Evolutionary conservation across 257 asterid genomes (phyloP).

Genomic region (Solanum corneliomulleri): DNA sequence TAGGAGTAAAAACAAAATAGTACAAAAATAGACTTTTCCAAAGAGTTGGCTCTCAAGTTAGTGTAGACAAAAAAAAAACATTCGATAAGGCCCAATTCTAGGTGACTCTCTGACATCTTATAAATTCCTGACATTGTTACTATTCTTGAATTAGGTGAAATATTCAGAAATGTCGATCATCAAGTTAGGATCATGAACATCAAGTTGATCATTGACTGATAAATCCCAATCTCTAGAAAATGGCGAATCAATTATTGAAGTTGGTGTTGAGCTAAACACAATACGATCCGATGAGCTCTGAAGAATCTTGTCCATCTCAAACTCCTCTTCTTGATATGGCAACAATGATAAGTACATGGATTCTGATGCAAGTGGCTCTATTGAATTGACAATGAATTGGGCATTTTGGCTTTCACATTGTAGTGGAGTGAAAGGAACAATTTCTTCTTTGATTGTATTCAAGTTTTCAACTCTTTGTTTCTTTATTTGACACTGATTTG

Average conservation of each 20-base stretch:
- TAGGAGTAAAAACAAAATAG: neutral
- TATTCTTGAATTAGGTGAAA: neutral
- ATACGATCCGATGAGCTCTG: constrained; percentile 17
- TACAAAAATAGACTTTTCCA: neutral
- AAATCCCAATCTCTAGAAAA: neutral
- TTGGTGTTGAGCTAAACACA: constrained; percentile 12
- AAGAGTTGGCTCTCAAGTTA: neutral
- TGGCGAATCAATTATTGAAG: neutral
- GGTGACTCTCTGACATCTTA: neutral
- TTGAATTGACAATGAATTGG: constrained; percentile 8
- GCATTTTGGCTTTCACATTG: constrained; percentile 2
- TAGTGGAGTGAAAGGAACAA: neutral
- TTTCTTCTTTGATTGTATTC: neutral
- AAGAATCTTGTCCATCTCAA: constrained; percentile 8
- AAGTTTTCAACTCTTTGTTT: neutral
- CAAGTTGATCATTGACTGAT: neutral
- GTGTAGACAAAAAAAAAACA: constrained; percentile 1
- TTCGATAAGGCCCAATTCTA: neutral
- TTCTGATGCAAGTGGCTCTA: constrained; percentile 19
- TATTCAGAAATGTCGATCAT: neutral
- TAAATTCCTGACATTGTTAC: neutral
- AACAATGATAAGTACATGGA: constrained; percentile 30
- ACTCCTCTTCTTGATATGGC: constrained; percentile 17
- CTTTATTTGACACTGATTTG: neutral
- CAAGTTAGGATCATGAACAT: neutral